phyloP scores from a whole-genome alignment of 257 asterid species.

The Solanum appendiculatum region DNA sequence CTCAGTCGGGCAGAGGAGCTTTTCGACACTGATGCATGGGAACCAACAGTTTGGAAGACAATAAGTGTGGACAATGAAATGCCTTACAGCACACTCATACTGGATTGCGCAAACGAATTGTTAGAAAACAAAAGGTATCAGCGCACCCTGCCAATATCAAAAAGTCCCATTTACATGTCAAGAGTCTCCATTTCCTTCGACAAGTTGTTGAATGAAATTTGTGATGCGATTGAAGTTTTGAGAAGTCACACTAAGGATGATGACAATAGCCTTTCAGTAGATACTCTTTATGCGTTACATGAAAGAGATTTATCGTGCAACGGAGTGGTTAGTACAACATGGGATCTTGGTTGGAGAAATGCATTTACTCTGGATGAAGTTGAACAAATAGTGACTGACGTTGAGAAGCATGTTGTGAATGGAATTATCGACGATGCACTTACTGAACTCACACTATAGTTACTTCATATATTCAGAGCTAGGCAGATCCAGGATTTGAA shows the following conservation, averaged over 20 bases:
- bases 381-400: conserved; percentile 12
- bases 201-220: conserved; percentile 18
- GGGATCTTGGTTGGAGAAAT: conserved; percentile 34
- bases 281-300: conserved; percentile 6
- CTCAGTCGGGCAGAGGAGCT: conserved; percentile 20
- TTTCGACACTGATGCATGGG: conserved; percentile 8
- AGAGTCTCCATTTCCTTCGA: conserved; percentile 10
- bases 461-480: neutral
- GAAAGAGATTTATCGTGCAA: conserved; percentile 22
- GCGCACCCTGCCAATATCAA: neutral
- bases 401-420: conserved; percentile 17
- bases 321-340: conserved; percentile 8
- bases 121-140: conserved; percentile 15
- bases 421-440: conserved; percentile 17
- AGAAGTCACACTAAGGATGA: neutral
- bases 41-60: neutral
- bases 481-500: neutral
- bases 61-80: neutral
- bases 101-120: conserved; percentile 26
- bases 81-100: neutral
- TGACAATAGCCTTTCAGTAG: neutral
- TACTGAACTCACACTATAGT: conserved; percentile 2
- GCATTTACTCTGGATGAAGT: conserved; percentile 20
- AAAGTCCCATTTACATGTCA: neutral
- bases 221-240: conserved; percentile 18